Evolutionary conservation across 805 yeast species (phyloP), one percentile per base, ranked within the genome.

Genomic region (Yamadazyma scolyti): DNA sequence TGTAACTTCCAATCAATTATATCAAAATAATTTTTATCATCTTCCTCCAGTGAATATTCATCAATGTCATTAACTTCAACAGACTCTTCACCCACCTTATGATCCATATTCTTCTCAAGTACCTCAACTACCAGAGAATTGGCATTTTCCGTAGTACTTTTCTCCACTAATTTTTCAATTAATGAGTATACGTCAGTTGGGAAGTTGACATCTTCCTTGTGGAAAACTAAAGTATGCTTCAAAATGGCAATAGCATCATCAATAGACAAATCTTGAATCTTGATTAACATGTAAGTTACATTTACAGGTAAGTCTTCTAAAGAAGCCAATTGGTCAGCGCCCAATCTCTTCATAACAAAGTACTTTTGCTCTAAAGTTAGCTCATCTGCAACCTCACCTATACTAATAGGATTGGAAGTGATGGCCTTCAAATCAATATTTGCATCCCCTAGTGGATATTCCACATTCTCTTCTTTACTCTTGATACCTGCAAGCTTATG

Each of bases 191-290:
- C 66, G 16, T 50, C 55, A 9, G 40, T 39, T 2, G 58, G 52
- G 37, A 57, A 64, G 34, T 65, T 65, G 20, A 58, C 56, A 36
- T 54, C 59, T 4, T 43, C 46, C 11, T 36, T 36, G 25, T 52
- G 66, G 7, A 62, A 67, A 1, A 12, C 27, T 7, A 65, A 37
- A 4, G 71, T 65, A 11, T 57, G 52, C 19, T 50, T 44, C 27
- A 77, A 47, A 23, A 72, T 59, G 7, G 52, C 55, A 1, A 62
- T 22, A 0, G 76, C 64, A 23, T 69, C 71, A 2, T 56, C 63
- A 8, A 54, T 43, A 3, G 58, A 30, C 42, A 68, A 38, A 16
- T 43, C 39, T 18, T 52, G 57, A 28, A 68, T 57, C 38, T 61
- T 65, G 21, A 61, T 65, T 35, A 66, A 52, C 58, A 72, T 62